Evolutionary conservation across 257 asterid species (phyloP).

Genomic region (Capsicum chinense): DNA sequence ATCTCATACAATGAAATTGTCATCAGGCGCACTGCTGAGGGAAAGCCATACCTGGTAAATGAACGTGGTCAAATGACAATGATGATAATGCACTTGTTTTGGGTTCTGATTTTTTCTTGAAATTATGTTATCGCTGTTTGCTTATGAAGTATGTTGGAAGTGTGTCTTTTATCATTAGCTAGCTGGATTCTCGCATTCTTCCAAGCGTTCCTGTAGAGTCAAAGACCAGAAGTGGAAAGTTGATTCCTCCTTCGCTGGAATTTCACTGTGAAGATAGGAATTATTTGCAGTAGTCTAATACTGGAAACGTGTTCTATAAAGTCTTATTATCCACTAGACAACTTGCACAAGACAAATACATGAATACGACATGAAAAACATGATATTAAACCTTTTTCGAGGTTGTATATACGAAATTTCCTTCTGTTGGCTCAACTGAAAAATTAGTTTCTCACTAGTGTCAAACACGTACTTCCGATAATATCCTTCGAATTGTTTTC

Average conservation of each 20-base stretch:
- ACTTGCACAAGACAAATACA: background rate
- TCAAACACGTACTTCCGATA: background rate
- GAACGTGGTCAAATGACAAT: background rate
- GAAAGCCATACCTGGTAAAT: slow-evolving; percentile 76
- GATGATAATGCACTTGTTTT: background rate
- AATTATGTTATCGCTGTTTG: background rate
- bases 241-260: background rate
- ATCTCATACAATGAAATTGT: slow-evolving; percentile 60
- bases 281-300: background rate
- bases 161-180: background rate
- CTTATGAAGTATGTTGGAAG: background rate
- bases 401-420: background rate
- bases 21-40: slow-evolving; percentile 65
- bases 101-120: slow-evolving; percentile 1
- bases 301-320: background rate
- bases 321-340: background rate
- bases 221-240: background rate
- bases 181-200: background rate
- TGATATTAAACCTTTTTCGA: background rate
- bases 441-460: background rate
- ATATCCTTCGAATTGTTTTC: background rate
- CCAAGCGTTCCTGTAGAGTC: background rate
- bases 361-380: background rate
- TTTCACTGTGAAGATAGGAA: background rate
- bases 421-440: background rate